These are phyloP conservation scores for Lathyrus aphaca DNA, from an alignment of 306 rosid genomes.

Conservation along the genomic window DNA sequence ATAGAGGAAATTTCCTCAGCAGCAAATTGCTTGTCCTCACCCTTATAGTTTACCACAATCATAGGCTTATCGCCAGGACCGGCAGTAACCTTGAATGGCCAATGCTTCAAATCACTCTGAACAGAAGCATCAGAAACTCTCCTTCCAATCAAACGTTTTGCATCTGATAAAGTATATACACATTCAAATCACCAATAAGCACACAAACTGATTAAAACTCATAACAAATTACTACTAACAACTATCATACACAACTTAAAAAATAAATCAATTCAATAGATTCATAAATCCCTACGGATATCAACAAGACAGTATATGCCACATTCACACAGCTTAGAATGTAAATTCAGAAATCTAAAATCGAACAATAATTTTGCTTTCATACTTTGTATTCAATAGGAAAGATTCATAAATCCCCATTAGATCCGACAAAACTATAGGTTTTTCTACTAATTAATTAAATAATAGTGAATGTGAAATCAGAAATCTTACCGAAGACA, in stretches of 20 bases:
- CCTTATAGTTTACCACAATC: constrained; percentile 65
- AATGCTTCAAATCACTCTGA: constrained; percentile 67
- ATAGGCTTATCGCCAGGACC: constrained; percentile 66
- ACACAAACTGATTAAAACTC: background rate
- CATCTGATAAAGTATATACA: constrained; percentile 42
- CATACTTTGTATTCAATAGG: too few relatives aligned
- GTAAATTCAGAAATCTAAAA: background rate
- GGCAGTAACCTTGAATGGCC: constrained; percentile 65
- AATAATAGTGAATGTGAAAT: background rate
- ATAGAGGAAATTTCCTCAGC: constrained; percentile 79
- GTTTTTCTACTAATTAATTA: too few relatives aligned
- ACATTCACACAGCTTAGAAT: background rate
- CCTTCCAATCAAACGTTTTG: constrained; percentile 70
- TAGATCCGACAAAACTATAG: too few relatives aligned
- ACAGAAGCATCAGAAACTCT: constrained; percentile 56
- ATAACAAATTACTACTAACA: background rate
- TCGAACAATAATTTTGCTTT: too few relatives aligned
- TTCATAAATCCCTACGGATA: too few relatives aligned
- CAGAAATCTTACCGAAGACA: constrained; percentile 51
- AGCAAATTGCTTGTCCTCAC: constrained; percentile 64
- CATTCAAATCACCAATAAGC: background rate
- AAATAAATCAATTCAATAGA: too few relatives aligned
- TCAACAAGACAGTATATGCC: background rate
- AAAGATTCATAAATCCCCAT: too few relatives aligned
- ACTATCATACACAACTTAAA: too few relatives aligned